phyloP scores from a whole-genome alignment of 2,329 filamentous ascomycete species.

The Verticillium albo-atrum region DNA sequence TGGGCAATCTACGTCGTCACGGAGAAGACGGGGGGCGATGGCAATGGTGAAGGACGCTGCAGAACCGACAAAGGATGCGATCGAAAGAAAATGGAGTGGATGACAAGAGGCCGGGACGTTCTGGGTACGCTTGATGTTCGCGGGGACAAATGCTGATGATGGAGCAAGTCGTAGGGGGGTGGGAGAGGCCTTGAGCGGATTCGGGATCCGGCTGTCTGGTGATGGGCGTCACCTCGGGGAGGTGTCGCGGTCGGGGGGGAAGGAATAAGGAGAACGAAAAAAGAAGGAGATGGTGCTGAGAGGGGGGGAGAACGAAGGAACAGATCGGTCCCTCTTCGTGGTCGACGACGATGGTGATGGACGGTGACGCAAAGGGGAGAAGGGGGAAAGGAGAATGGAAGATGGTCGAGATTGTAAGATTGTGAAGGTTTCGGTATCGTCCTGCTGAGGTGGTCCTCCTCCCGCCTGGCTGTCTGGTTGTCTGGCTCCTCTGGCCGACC shows the following conservation, averaged over 20 bases:
- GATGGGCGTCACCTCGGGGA: background rate
- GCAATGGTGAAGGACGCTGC: background rate
- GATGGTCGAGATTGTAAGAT: constrained; percentile 12
- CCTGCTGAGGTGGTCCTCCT: background rate
- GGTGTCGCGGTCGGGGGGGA: background rate
- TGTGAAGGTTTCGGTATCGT: constrained; percentile 4
- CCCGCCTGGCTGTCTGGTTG: background rate
- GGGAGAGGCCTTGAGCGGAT: background rate
- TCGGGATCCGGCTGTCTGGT: background rate
- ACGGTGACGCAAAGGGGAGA: constrained; percentile 16
- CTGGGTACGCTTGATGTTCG: background rate
- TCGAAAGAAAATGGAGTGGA: background rate
- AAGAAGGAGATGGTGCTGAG: background rate
- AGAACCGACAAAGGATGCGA: background rate
- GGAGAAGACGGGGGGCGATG: background rate
- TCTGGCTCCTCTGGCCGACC: background rate
- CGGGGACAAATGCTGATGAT: background rate
- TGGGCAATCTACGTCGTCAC: constrained; percentile 1
- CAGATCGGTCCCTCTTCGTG: background rate
- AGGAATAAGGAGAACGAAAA: background rate
- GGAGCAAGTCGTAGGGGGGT: background rate
- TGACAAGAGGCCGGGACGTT: background rate
- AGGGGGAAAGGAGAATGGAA: constrained; percentile 11
- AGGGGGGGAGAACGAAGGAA: background rate
- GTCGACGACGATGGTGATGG: constrained; percentile 17